Conservation (phyloP, 441 rosid genomes). For the Gossypium gossypioides region DNA sequence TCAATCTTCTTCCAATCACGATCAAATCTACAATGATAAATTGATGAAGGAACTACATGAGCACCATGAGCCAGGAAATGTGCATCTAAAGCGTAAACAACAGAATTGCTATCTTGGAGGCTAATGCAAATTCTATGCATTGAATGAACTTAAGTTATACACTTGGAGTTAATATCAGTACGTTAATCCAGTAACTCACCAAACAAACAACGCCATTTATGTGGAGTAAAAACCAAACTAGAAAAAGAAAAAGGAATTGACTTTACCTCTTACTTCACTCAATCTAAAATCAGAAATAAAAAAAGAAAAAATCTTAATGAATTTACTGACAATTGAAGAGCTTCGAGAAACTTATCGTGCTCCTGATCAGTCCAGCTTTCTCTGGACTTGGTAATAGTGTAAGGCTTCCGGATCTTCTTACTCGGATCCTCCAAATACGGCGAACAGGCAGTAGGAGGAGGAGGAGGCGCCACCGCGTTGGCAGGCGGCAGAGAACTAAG, state of each 20-base stretch:
- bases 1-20: constrained; percentile 98
- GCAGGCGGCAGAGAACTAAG: constrained; percentile 21
- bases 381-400: constrained; percentile 83
- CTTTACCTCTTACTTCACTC: not conserved
- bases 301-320: not conserved
- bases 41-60: not conserved
- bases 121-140: not conserved
- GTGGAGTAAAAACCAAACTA: no score
- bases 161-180: not conserved
- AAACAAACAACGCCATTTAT: no score
- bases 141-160: not conserved
- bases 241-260: not conserved
- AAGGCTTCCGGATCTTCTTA: constrained; percentile 83
- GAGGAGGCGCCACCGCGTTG: constrained; percentile 12
- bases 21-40: constrained; percentile 49
- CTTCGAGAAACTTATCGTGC: constrained; percentile 90
- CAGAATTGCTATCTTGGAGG: not conserved
- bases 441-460: constrained; percentile 5
- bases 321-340: constrained; percentile 65
- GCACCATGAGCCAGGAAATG: not conserved
- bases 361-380: constrained; percentile 97
- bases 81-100: not conserved
- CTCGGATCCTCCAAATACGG: constrained; percentile 37
- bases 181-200: not conserved
- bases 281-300: not conserved